phyloP scores from a whole-genome alignment of 495 filamentous ascomycete genomes.

The Neurospora tetrasperma region DNA sequence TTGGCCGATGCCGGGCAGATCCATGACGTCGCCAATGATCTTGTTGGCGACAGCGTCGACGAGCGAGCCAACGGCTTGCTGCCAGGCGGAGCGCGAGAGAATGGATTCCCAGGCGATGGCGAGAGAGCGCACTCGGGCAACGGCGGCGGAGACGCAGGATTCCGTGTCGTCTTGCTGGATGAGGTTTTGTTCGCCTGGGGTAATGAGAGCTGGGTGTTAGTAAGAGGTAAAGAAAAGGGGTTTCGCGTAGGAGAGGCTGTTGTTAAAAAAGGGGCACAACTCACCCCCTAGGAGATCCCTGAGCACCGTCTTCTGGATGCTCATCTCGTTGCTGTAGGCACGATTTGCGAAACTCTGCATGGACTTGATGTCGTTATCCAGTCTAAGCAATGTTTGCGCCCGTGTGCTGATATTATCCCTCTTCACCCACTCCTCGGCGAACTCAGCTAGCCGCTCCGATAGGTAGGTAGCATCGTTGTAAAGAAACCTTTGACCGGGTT shows the following conservation, averaged over 20 bases:
- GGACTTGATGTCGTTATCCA: slow-evolving; percentile 60
- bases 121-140: slow-evolving; percentile 57
- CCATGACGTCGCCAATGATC: slow-evolving; percentile 74
- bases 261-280: slow-evolving; percentile 25
- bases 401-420: slow-evolving; percentile 34
- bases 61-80: slow-evolving; percentile 76
- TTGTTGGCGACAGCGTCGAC: slow-evolving; percentile 72
- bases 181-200: slow-evolving; percentile 36
- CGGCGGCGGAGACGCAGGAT: slow-evolving; percentile 57
- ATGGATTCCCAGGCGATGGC: slow-evolving; percentile 69
- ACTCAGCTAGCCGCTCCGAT: slow-evolving; percentile 55
- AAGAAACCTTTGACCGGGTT: slow-evolving; percentile 46
- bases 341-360: slow-evolving; percentile 73
- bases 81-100: slow-evolving; percentile 68
- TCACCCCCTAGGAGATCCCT: slow-evolving; percentile 73
- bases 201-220: background rate
- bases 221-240: background rate
- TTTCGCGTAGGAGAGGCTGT: background rate
- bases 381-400: slow-evolving; percentile 43
- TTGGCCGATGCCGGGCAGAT: slow-evolving; percentile 76
- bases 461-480: slow-evolving; percentile 89
- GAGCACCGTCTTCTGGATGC: slow-evolving; percentile 70
- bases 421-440: slow-evolving; percentile 41
- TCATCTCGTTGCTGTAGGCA: slow-evolving; percentile 80
- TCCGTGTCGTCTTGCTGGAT: slow-evolving; percentile 52